Percentiles rank a stretch among this genome's conserved stretches.
Evolutionary conservation across 1,284 basidiomycete species (phyloP).

Genomic region (Ustilago shanxiensis): DNA sequence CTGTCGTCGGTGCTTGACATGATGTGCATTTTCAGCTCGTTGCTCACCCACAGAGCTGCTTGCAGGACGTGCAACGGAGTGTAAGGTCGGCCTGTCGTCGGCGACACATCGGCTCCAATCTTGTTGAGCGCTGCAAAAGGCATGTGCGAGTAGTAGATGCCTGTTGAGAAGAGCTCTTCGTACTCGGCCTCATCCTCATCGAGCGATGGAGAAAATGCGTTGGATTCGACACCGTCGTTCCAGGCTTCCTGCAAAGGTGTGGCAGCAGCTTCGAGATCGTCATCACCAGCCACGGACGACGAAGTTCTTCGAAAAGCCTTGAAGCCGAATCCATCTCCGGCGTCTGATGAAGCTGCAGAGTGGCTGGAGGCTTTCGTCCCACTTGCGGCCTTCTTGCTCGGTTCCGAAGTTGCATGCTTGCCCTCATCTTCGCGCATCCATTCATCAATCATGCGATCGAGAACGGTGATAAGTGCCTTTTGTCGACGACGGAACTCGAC

Average conservation of each 20-base stretch:
- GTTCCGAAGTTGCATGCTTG: neutral
- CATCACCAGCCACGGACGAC: constrained; percentile 15
- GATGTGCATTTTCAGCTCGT: constrained; percentile 57
- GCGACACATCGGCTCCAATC: constrained; percentile 50
- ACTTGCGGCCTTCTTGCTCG: constrained; percentile 27
- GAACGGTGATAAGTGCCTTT: constrained; percentile 59
- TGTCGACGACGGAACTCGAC: constrained; percentile 78
- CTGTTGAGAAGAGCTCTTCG: constrained; percentile 78
- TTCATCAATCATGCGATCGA: constrained; percentile 41
- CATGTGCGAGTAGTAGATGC: constrained; percentile 91
- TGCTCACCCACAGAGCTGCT: constrained; percentile 59
- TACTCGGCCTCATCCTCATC: constrained; percentile 65
- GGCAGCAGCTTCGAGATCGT: constrained; percentile 32
- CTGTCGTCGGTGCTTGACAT: constrained; percentile 18
- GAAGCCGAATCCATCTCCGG: constrained; percentile 43
- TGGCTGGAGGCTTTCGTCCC: constrained; percentile 14
- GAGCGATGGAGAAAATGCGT: constrained; percentile 28
- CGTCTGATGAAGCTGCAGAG: constrained; percentile 28
- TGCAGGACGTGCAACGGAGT: constrained; percentile 56
- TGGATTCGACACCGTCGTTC: constrained; percentile 36
- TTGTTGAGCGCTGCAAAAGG: constrained; percentile 69
- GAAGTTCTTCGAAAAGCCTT: constrained; percentile 42
- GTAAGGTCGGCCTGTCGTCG: constrained; percentile 42
- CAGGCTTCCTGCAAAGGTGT: constrained; percentile 44
- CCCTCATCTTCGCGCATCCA: constrained; percentile 38